phyloP scores from a whole-genome alignment of 345 rosid genomes.

The Hibiscus trionum region DNA sequence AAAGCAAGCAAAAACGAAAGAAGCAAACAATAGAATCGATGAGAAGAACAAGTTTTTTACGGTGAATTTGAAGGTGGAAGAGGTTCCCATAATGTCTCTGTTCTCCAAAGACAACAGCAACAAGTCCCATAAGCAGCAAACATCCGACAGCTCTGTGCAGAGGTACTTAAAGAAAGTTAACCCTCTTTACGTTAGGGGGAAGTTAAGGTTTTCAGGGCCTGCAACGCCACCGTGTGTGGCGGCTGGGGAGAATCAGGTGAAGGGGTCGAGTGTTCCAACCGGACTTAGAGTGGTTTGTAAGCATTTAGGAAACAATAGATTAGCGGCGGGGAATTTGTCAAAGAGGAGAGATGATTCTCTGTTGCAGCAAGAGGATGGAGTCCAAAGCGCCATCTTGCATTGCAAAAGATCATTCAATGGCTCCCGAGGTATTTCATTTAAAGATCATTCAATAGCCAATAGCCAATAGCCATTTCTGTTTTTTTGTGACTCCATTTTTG shows the following conservation, averaged over 20 bases:
- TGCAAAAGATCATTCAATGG: constrained; percentile 93
- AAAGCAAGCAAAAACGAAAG: constrained; percentile 6
- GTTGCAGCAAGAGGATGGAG: constrained; percentile 85
- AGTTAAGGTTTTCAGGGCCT: constrained; percentile 47
- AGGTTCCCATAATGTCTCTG: constrained; percentile 62
- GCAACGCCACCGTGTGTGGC: constrained; percentile 17
- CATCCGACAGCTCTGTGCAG: constrained; percentile 44
- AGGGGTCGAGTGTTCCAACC: constrained; percentile 49
- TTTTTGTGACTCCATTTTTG: neutral
- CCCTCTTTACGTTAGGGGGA: constrained; percentile 74
- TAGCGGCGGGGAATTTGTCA: constrained; percentile 35
- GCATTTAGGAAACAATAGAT: constrained; percentile 83
- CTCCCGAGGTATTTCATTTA: constrained; percentile 44
- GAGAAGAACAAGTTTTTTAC: constrained; percentile 40
- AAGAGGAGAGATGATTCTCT: constrained; percentile 85
- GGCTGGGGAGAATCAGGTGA: constrained; percentile 7
- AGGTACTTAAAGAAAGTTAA: constrained; percentile 82
- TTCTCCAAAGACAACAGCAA: constrained; percentile 60
- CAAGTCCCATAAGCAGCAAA: constrained; percentile 31
- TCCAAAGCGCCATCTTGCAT: constrained; percentile 92
- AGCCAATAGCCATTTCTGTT: neutral
- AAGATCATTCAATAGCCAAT: neutral
- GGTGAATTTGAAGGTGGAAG: constrained; percentile 62
- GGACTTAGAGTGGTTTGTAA: constrained; percentile 71
- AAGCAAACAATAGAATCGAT: constrained; percentile 15